phyloP scores from a whole-genome alignment of 192 early-diverging fungal genomes.

The Linnemannia schmuckeri region DNA sequence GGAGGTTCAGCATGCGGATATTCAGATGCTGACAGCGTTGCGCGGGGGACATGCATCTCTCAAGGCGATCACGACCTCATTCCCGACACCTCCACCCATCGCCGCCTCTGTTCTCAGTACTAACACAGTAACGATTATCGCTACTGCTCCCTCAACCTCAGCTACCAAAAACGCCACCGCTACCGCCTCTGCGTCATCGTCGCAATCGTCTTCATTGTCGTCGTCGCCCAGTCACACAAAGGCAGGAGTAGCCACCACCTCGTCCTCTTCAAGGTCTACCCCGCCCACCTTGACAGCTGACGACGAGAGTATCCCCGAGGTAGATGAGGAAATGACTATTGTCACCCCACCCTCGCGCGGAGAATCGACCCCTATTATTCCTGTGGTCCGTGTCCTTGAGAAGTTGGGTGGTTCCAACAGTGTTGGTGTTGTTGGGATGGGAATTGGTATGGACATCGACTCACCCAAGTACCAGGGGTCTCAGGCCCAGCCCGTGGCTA shows the following conservation, averaged over 20 bases:
- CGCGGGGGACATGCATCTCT: slow-evolving; percentile 5
- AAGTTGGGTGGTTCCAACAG: background rate
- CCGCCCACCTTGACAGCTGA: slow-evolving; percentile 18
- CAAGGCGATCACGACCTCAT: background rate
- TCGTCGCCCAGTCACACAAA: background rate
- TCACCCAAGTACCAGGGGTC: background rate
- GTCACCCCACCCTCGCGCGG: background rate
- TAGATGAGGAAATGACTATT: slow-evolving; percentile 20
- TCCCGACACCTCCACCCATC: background rate
- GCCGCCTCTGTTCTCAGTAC: background rate
- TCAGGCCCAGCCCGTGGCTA: background rate
- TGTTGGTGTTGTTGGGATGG: slow-evolving; percentile 9
- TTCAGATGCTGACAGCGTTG: slow-evolving; percentile 29
- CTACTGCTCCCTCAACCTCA: background rate
- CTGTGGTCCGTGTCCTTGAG: background rate
- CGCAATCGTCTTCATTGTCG: background rate
- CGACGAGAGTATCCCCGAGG: slow-evolving; percentile 25
- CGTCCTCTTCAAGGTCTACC: slow-evolving; percentile 18
- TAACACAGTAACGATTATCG: too few species aligned
- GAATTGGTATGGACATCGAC: background rate
- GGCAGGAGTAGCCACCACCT: background rate
- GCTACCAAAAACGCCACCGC: background rate
- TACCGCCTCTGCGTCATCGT: background rate
- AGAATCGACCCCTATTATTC: background rate
- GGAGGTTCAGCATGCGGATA: slow-evolving; percentile 24